A percentile compares a stretch with the other conserved stretches of the same genome.
Evolutionary conservation across 1,284 basidiomycete species (phyloP).

Genomic region (Volvariella surrecta): DNA sequence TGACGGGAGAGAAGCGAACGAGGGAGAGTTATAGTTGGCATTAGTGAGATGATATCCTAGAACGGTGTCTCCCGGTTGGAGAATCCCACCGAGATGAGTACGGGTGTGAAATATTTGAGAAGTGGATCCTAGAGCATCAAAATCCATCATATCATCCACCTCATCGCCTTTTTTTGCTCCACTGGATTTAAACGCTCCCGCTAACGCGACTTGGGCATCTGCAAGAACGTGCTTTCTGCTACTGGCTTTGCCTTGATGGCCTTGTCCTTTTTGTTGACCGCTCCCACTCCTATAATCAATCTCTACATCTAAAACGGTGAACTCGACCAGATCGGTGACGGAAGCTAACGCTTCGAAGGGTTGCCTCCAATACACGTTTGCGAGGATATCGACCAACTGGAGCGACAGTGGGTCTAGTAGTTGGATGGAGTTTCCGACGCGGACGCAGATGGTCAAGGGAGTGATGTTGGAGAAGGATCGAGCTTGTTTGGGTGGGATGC

Average conservation of each 20-base stretch:
- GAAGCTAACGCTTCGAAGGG: constrained; percentile 83
- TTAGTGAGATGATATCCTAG: constrained; percentile 87
- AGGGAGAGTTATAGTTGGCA: constrained; percentile 90
- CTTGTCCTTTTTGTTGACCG: not conserved
- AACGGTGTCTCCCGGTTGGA: constrained; percentile 93
- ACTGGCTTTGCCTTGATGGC: constrained; percentile 3
- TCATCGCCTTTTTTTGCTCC: constrained; percentile 22
- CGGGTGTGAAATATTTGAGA: constrained; percentile 93
- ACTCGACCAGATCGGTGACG: constrained; percentile 86
- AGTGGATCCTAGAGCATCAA: constrained; percentile 40
- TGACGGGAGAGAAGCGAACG: constrained; percentile 71
- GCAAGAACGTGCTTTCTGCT: constrained; percentile 80
- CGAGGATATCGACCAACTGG: constrained; percentile 73
- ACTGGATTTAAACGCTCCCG: constrained; percentile 65
- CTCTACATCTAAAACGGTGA: constrained; percentile 93
- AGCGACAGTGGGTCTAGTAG: constrained; percentile 87
- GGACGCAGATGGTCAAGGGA: constrained; percentile 81
- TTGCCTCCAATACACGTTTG: constrained; percentile 85
- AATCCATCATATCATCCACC: constrained; percentile 50
- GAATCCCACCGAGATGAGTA: constrained; percentile 90
- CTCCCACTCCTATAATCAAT: constrained; percentile 3
- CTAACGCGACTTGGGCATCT: constrained; percentile 89
- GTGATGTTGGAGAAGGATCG: constrained; percentile 82
- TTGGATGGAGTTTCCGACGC: constrained; percentile 89
- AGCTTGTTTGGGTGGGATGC: constrained; percentile 79